phyloP scores from a whole-genome alignment of 768 basidiomycete species.

The Phylloporus arenicola region DNA sequence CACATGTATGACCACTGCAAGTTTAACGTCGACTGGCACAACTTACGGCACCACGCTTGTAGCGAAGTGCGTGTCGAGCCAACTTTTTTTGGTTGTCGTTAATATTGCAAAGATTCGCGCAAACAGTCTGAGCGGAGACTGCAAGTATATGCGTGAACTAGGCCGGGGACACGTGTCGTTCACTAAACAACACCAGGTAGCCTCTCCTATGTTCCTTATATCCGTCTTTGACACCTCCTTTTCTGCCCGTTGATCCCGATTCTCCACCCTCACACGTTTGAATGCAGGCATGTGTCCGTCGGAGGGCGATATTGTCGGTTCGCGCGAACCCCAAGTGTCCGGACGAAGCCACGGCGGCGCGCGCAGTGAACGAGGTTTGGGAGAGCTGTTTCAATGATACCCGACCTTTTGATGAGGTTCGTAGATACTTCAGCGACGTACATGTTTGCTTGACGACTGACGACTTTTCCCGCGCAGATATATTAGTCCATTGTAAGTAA shows the following conservation, averaged over 20 bases:
- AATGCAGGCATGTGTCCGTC: slow-evolving; percentile 78
- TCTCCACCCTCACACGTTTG: neutral
- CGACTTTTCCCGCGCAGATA: slow-evolving; percentile 26
- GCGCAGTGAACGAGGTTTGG: slow-evolving; percentile 94
- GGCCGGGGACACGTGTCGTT: slow-evolving; percentile 71
- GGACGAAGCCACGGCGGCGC: slow-evolving; percentile 70
- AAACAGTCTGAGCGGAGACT: slow-evolving; percentile 91
- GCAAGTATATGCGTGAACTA: slow-evolving; percentile 78
- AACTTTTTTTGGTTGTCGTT: neutral
- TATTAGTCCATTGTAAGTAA: no score
- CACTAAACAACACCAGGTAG: slow-evolving; percentile 92
- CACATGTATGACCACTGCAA: slow-evolving; percentile 95
- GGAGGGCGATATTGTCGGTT: slow-evolving; percentile 81
- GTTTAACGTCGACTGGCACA: slow-evolving; percentile 90
- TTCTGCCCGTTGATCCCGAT: slow-evolving; percentile 2
- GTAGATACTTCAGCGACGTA: no score
- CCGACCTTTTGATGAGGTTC: slow-evolving; percentile 89
- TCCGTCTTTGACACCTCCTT: slow-evolving; percentile 10
- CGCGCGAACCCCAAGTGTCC: slow-evolving; percentile 75
- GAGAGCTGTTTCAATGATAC: slow-evolving; percentile 95
- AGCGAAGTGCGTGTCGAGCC: slow-evolving; percentile 66
- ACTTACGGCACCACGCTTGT: slow-evolving; percentile 92
- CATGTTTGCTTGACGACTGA: neutral
- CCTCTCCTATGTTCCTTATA: slow-evolving; percentile 7
- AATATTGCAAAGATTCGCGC: slow-evolving; percentile 78